These are phyloP conservation scores for Penicillium decumbens DNA, from an alignment of 2,329 filamentous ascomycete genomes.

Conservation along the genomic window DNA sequence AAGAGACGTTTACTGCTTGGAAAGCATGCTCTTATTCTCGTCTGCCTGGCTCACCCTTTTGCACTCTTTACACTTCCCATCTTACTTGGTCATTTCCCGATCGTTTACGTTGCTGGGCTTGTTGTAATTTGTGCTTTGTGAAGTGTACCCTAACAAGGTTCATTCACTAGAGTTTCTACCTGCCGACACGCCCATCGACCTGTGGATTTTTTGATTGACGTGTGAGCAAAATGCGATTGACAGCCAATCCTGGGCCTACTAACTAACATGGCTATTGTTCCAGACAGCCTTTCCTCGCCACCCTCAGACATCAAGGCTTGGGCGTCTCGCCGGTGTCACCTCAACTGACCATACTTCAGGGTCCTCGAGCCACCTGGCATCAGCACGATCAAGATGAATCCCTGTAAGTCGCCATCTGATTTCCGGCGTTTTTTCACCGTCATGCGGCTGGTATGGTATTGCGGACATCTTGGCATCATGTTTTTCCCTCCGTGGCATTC, in stretches of 20 bases:
- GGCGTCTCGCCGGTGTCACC: slow-evolving; percentile 23
- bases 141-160: not conserved
- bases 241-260: slow-evolving; percentile 1
- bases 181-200: not conserved
- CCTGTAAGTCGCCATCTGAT: slow-evolving; percentile 16
- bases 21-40: slow-evolving; percentile 9
- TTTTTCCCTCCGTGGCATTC: not conserved
- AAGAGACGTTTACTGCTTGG: slow-evolving; percentile 4
- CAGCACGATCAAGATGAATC: slow-evolving; percentile 23
- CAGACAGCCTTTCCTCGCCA: slow-evolving; percentile 15
- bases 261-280: slow-evolving; percentile 13
- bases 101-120: not conserved
- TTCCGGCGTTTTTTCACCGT: slow-evolving; percentile 1
- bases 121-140: not conserved
- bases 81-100: not conserved
- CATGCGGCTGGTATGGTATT: slow-evolving; percentile 1
- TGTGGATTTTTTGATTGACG: not conserved
- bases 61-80: not conserved
- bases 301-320: slow-evolving; percentile 18
- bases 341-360: slow-evolving; percentile 19
- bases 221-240: slow-evolving; percentile 9
- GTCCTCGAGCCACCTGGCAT: slow-evolving; percentile 23
- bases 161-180: not conserved
- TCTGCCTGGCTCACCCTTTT: not conserved
- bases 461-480: not conserved